Conservation (phyloP, 164 flowering plant species). For the Santalum album region DNA sequence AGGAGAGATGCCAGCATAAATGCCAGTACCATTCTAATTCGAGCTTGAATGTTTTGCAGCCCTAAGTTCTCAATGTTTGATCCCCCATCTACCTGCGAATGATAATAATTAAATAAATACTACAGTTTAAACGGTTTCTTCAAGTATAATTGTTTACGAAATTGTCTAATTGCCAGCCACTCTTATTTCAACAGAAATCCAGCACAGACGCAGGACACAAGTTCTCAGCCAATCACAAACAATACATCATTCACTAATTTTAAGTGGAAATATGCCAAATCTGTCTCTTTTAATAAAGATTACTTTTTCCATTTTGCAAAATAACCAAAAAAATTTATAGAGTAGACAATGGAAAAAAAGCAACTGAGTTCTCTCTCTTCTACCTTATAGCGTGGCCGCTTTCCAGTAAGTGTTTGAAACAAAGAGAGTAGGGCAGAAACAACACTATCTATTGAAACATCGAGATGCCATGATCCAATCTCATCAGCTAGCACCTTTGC, state of each 20-base stretch:
- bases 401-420: slow-evolving; percentile 85
- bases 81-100: slow-evolving; percentile 86
- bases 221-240: background rate
- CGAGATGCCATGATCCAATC: slow-evolving; percentile 97
- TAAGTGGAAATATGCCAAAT: background rate
- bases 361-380: background rate
- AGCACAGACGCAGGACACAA: background rate
- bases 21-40: slow-evolving; percentile 88
- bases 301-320: too few species aligned
- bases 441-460: slow-evolving; percentile 72
- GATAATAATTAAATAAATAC: background rate
- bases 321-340: too few species aligned
- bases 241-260: background rate
- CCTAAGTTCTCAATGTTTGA: slow-evolving; percentile 80
- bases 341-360: too few species aligned
- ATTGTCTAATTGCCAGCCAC: background rate
- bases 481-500: slow-evolving; percentile 84
- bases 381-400: slow-evolving; percentile 87
- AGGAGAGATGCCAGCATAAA: slow-evolving; percentile 93
- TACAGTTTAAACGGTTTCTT: background rate
- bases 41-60: slow-evolving; percentile 94
- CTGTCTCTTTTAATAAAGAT: too few species aligned
- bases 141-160: background rate
- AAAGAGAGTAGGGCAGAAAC: slow-evolving; percentile 70
- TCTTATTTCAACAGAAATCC: background rate